phyloP scores from a whole-genome alignment of 2,329 filamentous ascomycete species.

The Diaporthe caulivora region DNA sequence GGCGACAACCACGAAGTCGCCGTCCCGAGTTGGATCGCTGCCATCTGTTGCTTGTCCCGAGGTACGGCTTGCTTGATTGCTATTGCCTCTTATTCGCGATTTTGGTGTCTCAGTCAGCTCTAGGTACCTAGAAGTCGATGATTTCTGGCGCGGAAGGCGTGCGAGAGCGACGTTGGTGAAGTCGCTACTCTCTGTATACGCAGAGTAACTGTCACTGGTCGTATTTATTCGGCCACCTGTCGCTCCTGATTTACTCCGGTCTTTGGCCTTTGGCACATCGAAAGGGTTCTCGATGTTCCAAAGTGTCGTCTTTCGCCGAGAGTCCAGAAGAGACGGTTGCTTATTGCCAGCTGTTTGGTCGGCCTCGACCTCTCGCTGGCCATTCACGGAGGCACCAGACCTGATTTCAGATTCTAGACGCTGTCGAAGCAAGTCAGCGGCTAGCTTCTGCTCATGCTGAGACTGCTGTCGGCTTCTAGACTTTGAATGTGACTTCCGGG shows the following conservation, averaged over 20 bases:
- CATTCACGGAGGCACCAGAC: not conserved
- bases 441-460: not conserved
- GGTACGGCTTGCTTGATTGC: not conserved
- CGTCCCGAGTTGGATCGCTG: not conserved
- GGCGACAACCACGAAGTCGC: constrained; percentile 23
- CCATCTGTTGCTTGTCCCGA: not conserved
- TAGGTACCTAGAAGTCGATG: not conserved
- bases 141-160: not conserved
- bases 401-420: constrained; percentile 26
- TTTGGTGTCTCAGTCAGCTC: not conserved
- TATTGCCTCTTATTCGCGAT: not conserved
- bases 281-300: constrained; percentile 33
- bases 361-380: not conserved
- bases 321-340: too few relatives aligned
- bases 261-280: not conserved
- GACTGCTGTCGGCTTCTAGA: not conserved
- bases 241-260: not conserved
- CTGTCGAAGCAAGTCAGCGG: constrained; percentile 7
- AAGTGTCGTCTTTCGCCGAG: constrained; percentile 15
- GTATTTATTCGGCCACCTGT: not conserved
- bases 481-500: not conserved
- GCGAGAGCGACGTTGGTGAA: constrained; percentile 6
- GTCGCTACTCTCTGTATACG: not conserved
- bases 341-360: not conserved
- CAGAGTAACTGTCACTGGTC: not conserved